Conservation (phyloP, 225 moss, liverwort and hornwort species). For the Physcomitrium patens region DNA sequence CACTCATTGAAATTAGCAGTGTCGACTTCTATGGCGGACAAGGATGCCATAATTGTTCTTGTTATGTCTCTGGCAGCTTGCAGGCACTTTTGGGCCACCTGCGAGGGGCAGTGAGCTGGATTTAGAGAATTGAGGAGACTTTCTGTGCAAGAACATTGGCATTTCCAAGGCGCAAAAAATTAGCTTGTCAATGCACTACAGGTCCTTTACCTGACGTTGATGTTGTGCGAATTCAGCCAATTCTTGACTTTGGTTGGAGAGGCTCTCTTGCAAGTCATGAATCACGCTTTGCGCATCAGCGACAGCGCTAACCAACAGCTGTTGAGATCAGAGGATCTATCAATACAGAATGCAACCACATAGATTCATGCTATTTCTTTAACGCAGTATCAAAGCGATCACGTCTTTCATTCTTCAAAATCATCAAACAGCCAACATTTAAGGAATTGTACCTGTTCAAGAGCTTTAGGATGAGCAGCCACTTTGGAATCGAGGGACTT, state of each 20-base stretch:
- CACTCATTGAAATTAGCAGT: constrained; percentile 65
- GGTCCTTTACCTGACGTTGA: constrained; percentile 61
- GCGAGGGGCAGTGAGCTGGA: constrained; percentile 1
- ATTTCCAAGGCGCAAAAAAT: not conserved
- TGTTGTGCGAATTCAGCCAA: constrained; percentile 66
- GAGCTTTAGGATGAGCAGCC: constrained; percentile 41
- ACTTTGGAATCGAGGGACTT: constrained; percentile 50
- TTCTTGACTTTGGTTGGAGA: constrained; percentile 68
- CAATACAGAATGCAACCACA: not conserved
- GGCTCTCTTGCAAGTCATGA: constrained; percentile 54
- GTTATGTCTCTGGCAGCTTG: constrained; percentile 71
- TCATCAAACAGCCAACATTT: not conserved
- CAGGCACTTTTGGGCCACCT: constrained; percentile 69
- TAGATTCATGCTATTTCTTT: not conserved
- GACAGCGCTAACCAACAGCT: constrained; percentile 77
- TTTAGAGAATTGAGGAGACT: constrained; percentile 5
- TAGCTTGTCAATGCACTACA: not conserved
- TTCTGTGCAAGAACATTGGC: not conserved
- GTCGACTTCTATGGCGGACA: constrained; percentile 67
- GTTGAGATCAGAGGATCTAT: constrained; percentile 5
- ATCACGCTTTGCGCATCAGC: constrained; percentile 74
- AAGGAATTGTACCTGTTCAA: constrained; percentile 43
- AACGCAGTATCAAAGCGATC: not conserved
- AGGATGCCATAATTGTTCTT: constrained; percentile 53
- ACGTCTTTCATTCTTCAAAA: not conserved